Percentiles rank a stretch among this genome's conserved stretches.
Conservation (phyloP, 768 basidiomycete species). For the Mycena vulgaris region DNA sequence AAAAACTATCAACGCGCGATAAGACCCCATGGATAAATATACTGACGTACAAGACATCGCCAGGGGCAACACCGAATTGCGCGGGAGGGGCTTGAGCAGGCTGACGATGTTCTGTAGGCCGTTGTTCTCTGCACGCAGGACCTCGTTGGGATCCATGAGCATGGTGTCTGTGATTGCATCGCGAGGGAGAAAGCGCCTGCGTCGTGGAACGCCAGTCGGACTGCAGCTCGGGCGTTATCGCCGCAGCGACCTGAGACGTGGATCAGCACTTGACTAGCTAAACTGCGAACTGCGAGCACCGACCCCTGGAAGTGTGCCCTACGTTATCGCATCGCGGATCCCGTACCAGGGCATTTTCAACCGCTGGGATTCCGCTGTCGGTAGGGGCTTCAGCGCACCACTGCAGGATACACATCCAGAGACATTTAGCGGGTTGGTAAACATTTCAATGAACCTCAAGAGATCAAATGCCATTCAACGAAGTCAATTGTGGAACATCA, state of each 20-base stretch:
- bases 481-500: too few relatives aligned
- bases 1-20: too few relatives aligned
- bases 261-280: too few relatives aligned
- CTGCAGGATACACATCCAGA: too few relatives aligned
- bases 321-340: constrained; percentile 15
- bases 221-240: not conserved
- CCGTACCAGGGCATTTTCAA: constrained; percentile 12
- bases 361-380: not conserved
- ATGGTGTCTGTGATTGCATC: constrained; percentile 8
- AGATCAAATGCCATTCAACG: too few relatives aligned
- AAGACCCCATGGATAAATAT: too few relatives aligned
- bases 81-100: not conserved
- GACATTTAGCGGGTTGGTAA: too few relatives aligned
- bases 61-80: constrained; percentile 3
- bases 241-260: not conserved
- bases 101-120: constrained; percentile 13
- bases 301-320: not conserved
- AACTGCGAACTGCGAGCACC: not conserved
- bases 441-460: too few relatives aligned
- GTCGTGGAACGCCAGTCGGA: constrained; percentile 19
- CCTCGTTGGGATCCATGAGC: constrained; percentile 15
- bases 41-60: not conserved
- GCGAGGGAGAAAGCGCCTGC: constrained; percentile 25
- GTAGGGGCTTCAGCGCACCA: not conserved
- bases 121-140: constrained; percentile 9